Evolutionary conservation across 768 basidiomycete genomes (phyloP), one percentile per base, ranked within the genome.

Genomic region (Lactarius sanguifluus): DNA sequence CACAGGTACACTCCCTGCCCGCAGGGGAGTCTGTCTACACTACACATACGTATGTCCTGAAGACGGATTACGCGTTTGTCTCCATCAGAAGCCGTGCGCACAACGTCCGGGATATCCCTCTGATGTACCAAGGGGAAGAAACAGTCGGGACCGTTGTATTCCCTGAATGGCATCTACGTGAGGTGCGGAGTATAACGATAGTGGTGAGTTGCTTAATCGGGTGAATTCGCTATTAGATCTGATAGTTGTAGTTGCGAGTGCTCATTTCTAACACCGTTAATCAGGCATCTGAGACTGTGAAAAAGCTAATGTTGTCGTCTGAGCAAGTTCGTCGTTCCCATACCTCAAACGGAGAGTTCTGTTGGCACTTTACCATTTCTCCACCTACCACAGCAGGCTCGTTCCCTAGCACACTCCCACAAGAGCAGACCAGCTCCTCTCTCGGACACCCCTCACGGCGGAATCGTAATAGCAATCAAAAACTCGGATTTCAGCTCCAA

Each of bases 61-160:
- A 28, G 12, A 65, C 10, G 52, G 64, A 55, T 16, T 64, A 59
- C 34, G 69, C 67, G 9, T 8, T 34, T 32, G 52, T 70, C 28
- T 40, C 28, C n/a, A 18, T 68, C 52, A 23, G 1, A 20, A 70
- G 69, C 15, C 63, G 54, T 23, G 62, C 63, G 15, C 15, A 2
- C 32, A 50, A 64, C 40, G 18, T 28, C 34, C n/a, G 34, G 5
- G 52, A 64, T 50, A 15, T n/a, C 13, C 66, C 65, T 10, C 2
- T 58, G 25, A 41, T 69, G 12, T 61, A 64, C 20, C 30, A 58
- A 12, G 69, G 60, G 40, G 69, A 70, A 52, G 63, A 64, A 20
- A 32, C 68, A 6, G 32, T 6, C 1, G 69, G 69, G 23, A 43
- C 7, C 36, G 28, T 70, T 3, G 32, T 57, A 32, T 47, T 64